phyloP scores from a whole-genome alignment of 2,329 filamentous ascomycete species.

The Thermothelomyces thermophilus region DNA sequence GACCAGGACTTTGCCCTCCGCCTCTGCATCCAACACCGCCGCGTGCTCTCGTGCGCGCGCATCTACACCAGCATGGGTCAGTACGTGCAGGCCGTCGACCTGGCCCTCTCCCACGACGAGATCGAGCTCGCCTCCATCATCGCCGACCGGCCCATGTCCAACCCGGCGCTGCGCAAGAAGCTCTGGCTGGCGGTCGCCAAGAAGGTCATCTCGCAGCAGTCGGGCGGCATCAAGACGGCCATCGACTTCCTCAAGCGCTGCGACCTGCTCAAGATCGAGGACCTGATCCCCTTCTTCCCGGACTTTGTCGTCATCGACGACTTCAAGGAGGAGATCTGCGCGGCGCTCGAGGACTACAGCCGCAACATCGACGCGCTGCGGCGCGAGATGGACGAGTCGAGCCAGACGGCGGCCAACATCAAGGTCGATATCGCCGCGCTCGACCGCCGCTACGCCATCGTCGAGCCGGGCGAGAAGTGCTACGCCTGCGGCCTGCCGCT shows the following conservation, averaged over 20 bases:
- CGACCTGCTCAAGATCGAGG: constrained; percentile 88
- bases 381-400: constrained; percentile 92
- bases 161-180: constrained; percentile 77
- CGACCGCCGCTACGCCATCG: constrained; percentile 87
- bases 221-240: constrained; percentile 79
- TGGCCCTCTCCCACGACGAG: constrained; percentile 83
- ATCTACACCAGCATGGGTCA: constrained; percentile 97
- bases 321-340: constrained; percentile 97
- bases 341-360: constrained; percentile 86
- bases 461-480: constrained; percentile 92
- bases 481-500: constrained; percentile 82
- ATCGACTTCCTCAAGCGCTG: constrained; percentile 91
- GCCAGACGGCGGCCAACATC: constrained; percentile 83
- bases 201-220: constrained; percentile 82
- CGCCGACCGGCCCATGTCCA: constrained; percentile 75
- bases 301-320: constrained; percentile 98
- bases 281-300: constrained; percentile 95
- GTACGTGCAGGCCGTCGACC: constrained; percentile 85
- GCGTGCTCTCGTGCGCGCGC: constrained; percentile 90
- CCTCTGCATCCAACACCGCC: constrained; percentile 88
- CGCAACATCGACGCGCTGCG: constrained; percentile 83
- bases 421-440: constrained; percentile 80
- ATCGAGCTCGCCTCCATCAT: constrained; percentile 85
- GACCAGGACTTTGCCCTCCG: constrained; percentile 95
- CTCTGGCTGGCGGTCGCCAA: constrained; percentile 93